These are phyloP conservation scores for Lanmaoa rubissima DNA, from an alignment of 768 basidiomycete genomes.

Conservation along the genomic window DNA sequence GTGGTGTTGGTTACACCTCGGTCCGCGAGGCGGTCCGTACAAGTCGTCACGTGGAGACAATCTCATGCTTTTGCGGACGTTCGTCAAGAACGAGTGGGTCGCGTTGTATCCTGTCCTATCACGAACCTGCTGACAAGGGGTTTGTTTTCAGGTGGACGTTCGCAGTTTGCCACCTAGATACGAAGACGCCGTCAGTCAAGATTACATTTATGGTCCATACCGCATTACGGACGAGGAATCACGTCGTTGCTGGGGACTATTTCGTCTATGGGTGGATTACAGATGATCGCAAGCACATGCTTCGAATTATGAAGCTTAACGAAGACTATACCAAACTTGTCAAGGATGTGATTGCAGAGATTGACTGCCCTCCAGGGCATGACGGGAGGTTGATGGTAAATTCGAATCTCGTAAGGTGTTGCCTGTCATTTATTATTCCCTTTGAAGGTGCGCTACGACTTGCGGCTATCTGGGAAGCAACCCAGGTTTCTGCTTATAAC, in stretches of 20 bases:
- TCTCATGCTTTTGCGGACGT: conserved; percentile 28
- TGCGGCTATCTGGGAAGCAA: conserved; percentile 26
- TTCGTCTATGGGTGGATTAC: conserved; percentile 32
- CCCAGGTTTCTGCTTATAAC: conserved; percentile 26
- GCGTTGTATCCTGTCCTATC: neutral
- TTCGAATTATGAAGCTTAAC: conserved; percentile 31
- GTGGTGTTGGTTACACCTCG: conserved; percentile 27
- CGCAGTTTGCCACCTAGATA: conserved; percentile 29
- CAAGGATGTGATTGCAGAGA: conserved; percentile 25
- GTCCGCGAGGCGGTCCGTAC: conserved; percentile 27
- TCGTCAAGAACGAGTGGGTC: conserved; percentile 26
- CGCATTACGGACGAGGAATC: conserved; percentile 22
- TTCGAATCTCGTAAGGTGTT: neutral
- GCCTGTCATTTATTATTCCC: neutral
- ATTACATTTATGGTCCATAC: conserved; percentile 28
- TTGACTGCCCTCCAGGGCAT: conserved; percentile 29
- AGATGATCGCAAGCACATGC: conserved; percentile 26
- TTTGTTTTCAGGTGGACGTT: conserved; percentile 17
- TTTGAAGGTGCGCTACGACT: conserved; percentile 28
- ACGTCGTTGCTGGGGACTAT: conserved; percentile 24
- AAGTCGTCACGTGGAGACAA: conserved; percentile 32
- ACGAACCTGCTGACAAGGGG: neutral
- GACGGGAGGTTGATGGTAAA: conserved; percentile 28
- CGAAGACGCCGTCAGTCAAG: conserved; percentile 25
- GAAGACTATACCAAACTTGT: conserved; percentile 21